Evolutionary conservation across 192 early-diverging fungal genomes (phyloP), one percentile per base, ranked within the genome.

Genomic region (Lunasporangiospora selenospora): DNA sequence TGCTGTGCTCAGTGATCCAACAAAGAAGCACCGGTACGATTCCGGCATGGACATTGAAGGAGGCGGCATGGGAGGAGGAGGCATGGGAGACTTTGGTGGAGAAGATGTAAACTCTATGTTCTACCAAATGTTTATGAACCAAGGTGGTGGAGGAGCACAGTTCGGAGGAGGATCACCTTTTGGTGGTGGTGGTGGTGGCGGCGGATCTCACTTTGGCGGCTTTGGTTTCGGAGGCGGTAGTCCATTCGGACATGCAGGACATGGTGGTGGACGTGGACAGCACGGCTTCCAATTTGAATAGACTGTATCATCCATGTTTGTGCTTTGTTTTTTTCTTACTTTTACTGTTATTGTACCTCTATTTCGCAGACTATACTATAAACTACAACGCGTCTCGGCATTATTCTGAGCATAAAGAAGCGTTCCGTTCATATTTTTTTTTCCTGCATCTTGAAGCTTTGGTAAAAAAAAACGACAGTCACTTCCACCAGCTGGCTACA

Each of bases 1-100:
- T 59, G 65, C 71, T 31, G 85, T 94, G 4, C 65, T 95, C 11
- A 89, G 88, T 12, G 92, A 95, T 67, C 89, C 91, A 9, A 79
- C 81, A 30, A 95, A 95, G 80, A 92, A 91, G 75, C 58, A 85
- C 30, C 80, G 92, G 50, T 94, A 86, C 65, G 93, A 95, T 58
- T 82, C 83, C 38, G 93, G 93, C 15, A 84, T 80, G 59, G 91
- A 94, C 63, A 64, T 95, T 34, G 93, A 95, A 33, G 92, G 89
- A 38, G 62, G 65, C 13, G 57, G 41, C 24, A 78, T 75, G 10
- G 73, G 67, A 13, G 40, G 42, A 41, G 59, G 66, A 39, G 69
- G 67, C 32, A 69, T 65, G 52, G 58, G 52, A 24, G 67, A 73
- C 47, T 73, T 73, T 47, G 76, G 65, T 18, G 79, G 80, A 24